These are phyloP conservation scores for Colletotrichum scovillei DNA, from an alignment of 2,329 filamentous ascomycete species.

Conservation along the genomic window DNA sequence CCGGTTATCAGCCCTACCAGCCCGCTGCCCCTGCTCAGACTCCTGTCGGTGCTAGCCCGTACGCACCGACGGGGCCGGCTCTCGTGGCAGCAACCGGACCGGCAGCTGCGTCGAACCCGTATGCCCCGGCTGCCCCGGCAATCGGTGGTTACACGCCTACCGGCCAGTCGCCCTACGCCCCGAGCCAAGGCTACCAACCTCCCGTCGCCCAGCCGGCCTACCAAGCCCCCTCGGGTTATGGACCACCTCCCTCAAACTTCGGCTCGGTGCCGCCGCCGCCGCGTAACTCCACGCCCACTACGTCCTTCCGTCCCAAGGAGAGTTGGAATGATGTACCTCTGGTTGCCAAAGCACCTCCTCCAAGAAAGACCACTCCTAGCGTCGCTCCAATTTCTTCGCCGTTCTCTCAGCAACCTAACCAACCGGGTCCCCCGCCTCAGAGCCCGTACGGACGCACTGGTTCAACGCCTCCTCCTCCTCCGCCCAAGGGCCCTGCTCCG, in stretches of 20 bases:
- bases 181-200: constrained; percentile 66
- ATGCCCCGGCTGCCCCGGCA: constrained; percentile 42
- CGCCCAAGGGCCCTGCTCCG: constrained; percentile 81
- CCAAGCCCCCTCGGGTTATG: constrained; percentile 48
- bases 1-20: constrained; percentile 10
- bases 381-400: constrained; percentile 78
- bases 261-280: constrained; percentile 48
- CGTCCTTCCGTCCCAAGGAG: constrained; percentile 76
- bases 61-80: constrained; percentile 44
- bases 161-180: constrained; percentile 52
- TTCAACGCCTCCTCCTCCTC: constrained; percentile 81
- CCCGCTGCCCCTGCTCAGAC: constrained; percentile 6
- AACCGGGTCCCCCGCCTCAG: constrained; percentile 66
- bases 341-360: constrained; percentile 78
- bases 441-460: constrained; percentile 71
- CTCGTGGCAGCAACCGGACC: constrained; percentile 47
- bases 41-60: constrained; percentile 24
- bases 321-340: constrained; percentile 97
- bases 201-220: constrained; percentile 51
- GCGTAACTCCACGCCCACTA: constrained; percentile 72
- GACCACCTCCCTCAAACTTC: constrained; percentile 46
- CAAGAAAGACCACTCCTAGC: constrained; percentile 80
- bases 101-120: constrained; percentile 46
- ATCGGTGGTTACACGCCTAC: constrained; percentile 36
- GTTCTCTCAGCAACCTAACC: constrained; percentile 74